Evolutionary conservation across 768 basidiomycete species (phyloP).

Genomic region (Tricholoma terreum): DNA sequence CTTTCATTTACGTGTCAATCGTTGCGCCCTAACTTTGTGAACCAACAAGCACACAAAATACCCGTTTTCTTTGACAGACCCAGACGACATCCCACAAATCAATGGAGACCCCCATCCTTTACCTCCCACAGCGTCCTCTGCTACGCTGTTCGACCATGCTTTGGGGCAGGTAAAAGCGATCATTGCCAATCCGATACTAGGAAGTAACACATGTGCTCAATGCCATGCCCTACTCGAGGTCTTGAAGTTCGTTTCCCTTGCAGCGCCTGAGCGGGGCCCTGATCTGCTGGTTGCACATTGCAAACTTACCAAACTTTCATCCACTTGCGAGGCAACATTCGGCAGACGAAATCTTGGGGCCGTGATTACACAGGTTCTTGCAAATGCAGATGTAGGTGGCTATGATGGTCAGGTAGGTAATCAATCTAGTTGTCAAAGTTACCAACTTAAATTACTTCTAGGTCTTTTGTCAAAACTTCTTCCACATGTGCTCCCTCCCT

Average conservation of each 20-base stretch:
- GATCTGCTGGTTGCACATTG: conserved; percentile 58
- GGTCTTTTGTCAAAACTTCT: conserved; percentile 61
- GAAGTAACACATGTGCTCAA: conserved; percentile 49
- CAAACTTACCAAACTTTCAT: conserved; percentile 51
- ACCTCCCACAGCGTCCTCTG: conserved; percentile 51
- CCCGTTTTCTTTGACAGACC: conserved; percentile 60
- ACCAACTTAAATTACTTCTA: conserved; percentile 14
- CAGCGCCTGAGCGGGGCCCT: conserved; percentile 60
- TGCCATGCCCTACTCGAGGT: conserved; percentile 62
- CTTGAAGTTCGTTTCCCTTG: conserved; percentile 63
- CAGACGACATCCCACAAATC: conserved; percentile 53
- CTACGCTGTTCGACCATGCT: conserved; percentile 48
- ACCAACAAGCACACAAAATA: conserved; percentile 50
- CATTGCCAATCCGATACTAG: conserved; percentile 49
- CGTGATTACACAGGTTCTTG: conserved; percentile 66
- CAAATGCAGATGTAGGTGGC: conserved; percentile 68
- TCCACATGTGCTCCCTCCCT: conserved; percentile 52
- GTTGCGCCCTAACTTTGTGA: conserved; percentile 2
- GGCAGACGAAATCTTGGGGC: conserved; percentile 46
- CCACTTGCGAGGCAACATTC: conserved; percentile 47
- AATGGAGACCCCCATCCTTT: conserved; percentile 68
- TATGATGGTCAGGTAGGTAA: conserved; percentile 64
- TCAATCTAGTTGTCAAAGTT: background rate
- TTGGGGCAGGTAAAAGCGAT: conserved; percentile 57
- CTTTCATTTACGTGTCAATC: background rate